Percentiles rank a stretch among this genome's conserved stretches.
These are phyloP conservation scores for Dothideomycetes sp. DNA, from an alignment of 2,329 filamentous ascomycete genomes.

Conservation along the genomic window DNA sequence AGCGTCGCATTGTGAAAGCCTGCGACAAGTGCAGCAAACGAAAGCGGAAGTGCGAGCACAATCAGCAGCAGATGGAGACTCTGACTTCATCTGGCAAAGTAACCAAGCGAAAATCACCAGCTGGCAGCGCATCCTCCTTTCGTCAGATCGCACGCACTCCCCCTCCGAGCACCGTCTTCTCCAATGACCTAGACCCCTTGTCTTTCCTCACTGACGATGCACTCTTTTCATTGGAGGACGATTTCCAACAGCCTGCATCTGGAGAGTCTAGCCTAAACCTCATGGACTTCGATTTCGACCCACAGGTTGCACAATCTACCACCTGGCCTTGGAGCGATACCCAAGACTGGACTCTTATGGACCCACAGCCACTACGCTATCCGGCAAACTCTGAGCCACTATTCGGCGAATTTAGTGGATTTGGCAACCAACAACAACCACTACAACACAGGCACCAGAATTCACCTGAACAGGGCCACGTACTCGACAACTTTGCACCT, in stretches of 20 bases:
- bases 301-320: background rate
- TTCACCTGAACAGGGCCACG: background rate
- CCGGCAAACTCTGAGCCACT: constrained; percentile 1
- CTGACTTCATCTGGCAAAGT: constrained; percentile 11
- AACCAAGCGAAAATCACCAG: constrained; percentile 3
- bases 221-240: background rate
- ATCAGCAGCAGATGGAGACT: constrained; percentile 17
- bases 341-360: constrained; percentile 10
- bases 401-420: background rate
- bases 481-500: background rate
- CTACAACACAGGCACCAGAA: background rate
- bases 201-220: constrained; percentile 3
- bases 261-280: background rate
- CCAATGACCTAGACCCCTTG: constrained; percentile 4
- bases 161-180: background rate
- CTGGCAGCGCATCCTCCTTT: background rate
- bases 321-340: constrained; percentile 9
- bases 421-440: background rate
- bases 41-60: constrained; percentile 20
- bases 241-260: background rate
- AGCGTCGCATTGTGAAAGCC: constrained; percentile 24
- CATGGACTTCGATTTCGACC: constrained; percentile 1
- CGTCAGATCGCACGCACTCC: background rate
- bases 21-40: constrained; percentile 25
- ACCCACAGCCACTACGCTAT: constrained; percentile 1